Base-by-base conservation (phyloP, 257 asterid genomes). In the Primulina huaijiensis region DNA sequence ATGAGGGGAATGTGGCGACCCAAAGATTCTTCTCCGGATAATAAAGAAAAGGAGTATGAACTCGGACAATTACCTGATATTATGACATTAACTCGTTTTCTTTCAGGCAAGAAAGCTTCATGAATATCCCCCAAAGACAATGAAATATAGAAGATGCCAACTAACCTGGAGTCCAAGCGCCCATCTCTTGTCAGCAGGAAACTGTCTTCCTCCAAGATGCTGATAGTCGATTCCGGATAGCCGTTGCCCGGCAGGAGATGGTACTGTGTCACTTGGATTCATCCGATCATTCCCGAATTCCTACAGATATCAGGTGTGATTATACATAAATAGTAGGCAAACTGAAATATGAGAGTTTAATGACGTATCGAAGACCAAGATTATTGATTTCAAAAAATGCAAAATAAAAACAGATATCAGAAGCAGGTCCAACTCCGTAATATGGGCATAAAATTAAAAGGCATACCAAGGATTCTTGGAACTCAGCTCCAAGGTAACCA, bases 131-230 rank as follows among this genome's bases (percentile, higher is more conserved):
- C 53, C 20, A 16, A 50, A 16, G 21, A 14, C 16, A 29, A 74
- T 19, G 35, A 68, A 37, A 40, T 63, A 40, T 62, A 60, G 66
- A 56, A 9, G 34, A 60, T 38, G 73, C 7, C 55, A 66, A 74
- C 79, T 16, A 72, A 85, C 96, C 96, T 88, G 92, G 72, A 90
- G 87, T 40, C 95, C 96, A 80, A 88, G 96, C 27, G 91, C 88
- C 97, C 95, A 90, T 84, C 82, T 90, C 70, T 82, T 80, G 38
- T 88, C 92, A 0, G 67, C 76, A 5, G 83, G 84, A 66, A 70
- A 50, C 73, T 81, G 95, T 68, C 95, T 79, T 20, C 79, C 87
- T 68, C 94, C 93, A 66, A 80, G 78, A 74, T 88, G 96, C 35
- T 80, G 89, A 83, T 74, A 81, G 77, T 90, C 99, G 62, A 80